Conservation (phyloP, 148 eudicot genomes). For the Simmondsia chinensis region DNA sequence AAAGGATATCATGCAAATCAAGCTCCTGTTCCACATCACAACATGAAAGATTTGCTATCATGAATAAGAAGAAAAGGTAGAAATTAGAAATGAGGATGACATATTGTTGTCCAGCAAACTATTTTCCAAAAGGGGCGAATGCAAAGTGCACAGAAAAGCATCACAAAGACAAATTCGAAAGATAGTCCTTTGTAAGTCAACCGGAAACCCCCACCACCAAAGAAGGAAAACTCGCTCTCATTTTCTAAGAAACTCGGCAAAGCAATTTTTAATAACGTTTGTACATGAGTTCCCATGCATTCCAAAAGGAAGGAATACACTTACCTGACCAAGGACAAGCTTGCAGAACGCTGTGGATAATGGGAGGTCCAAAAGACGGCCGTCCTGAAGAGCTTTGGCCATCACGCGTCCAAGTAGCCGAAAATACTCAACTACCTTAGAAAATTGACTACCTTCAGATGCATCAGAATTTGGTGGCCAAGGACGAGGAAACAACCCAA, state of each 20-base stretch:
- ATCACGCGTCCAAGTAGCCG: constrained; percentile 84
- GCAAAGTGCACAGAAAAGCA: no score
- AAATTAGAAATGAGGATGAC: no score
- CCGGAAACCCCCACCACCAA: no score
- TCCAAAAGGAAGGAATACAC: background rate
- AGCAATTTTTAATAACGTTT: no score
- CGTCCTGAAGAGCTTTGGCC: constrained; percentile 99
- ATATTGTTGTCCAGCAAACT: no score
- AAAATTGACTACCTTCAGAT: constrained; percentile 60
- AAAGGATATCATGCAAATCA: constrained; percentile 87
- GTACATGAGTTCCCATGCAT: no score
- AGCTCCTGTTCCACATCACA: constrained; percentile 60
- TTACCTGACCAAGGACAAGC: constrained; percentile 84
- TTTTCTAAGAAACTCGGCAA: no score
- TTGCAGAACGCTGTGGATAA: constrained; percentile 82
- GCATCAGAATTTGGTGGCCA: constrained; percentile 59
- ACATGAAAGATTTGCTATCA: background rate
- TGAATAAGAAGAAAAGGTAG: background rate
- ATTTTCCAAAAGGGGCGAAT: no score
- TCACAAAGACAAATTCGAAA: no score
- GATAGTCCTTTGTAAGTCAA: no score
- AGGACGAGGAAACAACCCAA: constrained; percentile 94
- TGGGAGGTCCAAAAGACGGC: constrained; percentile 83
- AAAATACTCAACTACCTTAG: constrained; percentile 61
- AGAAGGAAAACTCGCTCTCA: no score